Evolutionary conservation across 768 basidiomycete species (phyloP).

Genomic region (Hemileccinum impolitum): DNA sequence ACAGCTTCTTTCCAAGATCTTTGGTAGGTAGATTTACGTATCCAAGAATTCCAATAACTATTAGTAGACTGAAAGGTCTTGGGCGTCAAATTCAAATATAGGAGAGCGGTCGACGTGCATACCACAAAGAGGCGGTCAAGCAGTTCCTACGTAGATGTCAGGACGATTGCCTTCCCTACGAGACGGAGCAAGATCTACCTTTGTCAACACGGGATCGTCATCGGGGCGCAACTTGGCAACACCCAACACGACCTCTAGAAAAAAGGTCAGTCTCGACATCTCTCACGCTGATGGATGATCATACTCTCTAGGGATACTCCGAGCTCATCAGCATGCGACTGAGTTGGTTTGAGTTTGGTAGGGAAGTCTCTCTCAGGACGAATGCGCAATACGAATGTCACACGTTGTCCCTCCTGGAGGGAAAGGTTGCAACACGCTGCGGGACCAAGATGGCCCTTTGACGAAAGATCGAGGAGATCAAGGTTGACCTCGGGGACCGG

Average conservation of each 20-base stretch:
- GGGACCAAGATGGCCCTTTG: constrained; percentile 71
- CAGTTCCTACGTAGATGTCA: constrained; percentile 42
- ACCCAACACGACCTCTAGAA: constrained; percentile 41
- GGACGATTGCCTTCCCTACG: background rate
- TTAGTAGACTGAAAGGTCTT: constrained; percentile 54
- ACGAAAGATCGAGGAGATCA: constrained; percentile 58
- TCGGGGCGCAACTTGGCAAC: constrained; percentile 44
- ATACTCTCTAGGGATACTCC: constrained; percentile 46
- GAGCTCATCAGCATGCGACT: constrained; percentile 39
- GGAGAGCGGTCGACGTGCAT: constrained; percentile 1
- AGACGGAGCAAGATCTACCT: constrained; percentile 33
- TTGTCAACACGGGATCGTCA: constrained; percentile 73
- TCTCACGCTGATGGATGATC: constrained; percentile 8
- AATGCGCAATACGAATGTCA: constrained; percentile 84
- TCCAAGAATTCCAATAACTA: constrained; percentile 86
- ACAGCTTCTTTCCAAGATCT: constrained; percentile 97
- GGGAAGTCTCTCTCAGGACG: constrained; percentile 42
- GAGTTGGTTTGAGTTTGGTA: constrained; percentile 29
- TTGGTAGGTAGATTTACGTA: constrained; percentile 81
- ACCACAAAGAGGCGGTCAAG: constrained; percentile 57
- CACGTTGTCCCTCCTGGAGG: constrained; percentile 79
- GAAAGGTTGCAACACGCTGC: constrained; percentile 56
- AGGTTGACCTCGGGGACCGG: constrained; percentile 53
- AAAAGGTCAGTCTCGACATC: constrained; percentile 1
- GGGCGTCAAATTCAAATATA: background rate